Evolutionary conservation across 2,329 filamentous ascomycete genomes (phyloP), one percentile per base, ranked within the genome.

Genomic region (Verticillium isaacii): DNA sequence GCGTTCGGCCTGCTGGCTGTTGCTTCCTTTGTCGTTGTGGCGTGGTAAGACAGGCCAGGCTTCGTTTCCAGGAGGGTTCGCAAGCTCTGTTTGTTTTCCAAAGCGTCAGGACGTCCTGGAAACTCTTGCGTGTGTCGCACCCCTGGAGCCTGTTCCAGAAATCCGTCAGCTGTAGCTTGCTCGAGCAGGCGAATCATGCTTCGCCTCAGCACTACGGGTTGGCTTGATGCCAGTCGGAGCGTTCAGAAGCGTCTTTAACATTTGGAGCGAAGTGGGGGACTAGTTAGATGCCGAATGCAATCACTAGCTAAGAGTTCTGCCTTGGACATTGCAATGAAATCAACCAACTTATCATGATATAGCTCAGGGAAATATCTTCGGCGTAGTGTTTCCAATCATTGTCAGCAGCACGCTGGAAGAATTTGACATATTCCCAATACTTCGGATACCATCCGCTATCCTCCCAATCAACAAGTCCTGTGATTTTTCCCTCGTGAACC

Each of bases 391-490:
- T 62, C 71, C 69, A 72, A 19, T 67, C 67, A 11, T 59, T 56
- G 4, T 66, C 61, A 12, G 32, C 58, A 57, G 56, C n/a, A 57
- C 68, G 66, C 32, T 69, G 63, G 32, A 71, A 72, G 62, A 74
- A 73, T 36, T 50, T 73, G 55, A 72, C 66, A 57, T 74, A 74
- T 54, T 75, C 73, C 73, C 73, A 82, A 58, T 75, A 77, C n/a
- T 72, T 68, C 1, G 78, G 79, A 66, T 78, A 81, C 78, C 77
- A 82, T 1, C 78, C 79, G 25, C 76, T 71, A 34, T 73, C 71
- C 65, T 82, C 79, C 79, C 79, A 82, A 65, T 82, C 80, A 29
- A 82, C 61, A 29, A 82, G 73, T 3, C 74, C 80, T 52, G 71
- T 70, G 17, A 81, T 70, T 8, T 73, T 68, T 17, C 75, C 75